phyloP scores from a whole-genome alignment of 495 filamentous ascomycete genomes.

The Penicillium fimorum region DNA sequence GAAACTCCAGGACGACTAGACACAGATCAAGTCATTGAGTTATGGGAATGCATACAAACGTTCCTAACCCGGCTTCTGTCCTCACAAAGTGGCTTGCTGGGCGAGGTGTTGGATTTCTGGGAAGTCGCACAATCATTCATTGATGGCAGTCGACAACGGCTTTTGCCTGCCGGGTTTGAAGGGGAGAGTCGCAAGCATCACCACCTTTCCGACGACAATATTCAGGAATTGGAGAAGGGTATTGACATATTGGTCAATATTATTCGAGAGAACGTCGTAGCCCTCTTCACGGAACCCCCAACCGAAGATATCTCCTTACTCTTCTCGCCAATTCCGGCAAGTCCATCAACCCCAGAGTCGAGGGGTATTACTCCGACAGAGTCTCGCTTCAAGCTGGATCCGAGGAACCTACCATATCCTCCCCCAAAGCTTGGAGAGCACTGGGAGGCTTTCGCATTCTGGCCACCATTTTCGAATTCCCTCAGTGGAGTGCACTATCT shows the following conservation, averaged over 20 bases:
- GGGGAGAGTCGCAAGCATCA: slow-evolving; percentile 82
- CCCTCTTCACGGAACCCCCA: slow-evolving; percentile 86
- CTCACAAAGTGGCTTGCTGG: slow-evolving; percentile 72
- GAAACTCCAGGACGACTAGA: slow-evolving; percentile 61
- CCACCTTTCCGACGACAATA: slow-evolving; percentile 68
- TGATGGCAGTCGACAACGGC: slow-evolving; percentile 76
- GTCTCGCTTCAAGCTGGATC: slow-evolving; percentile 74
- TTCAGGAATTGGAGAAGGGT: slow-evolving; percentile 71
- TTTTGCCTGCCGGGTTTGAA: slow-evolving; percentile 79
- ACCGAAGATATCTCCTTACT: slow-evolving; percentile 85
- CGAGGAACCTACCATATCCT: slow-evolving; percentile 71
- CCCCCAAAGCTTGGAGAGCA: slow-evolving; percentile 72
- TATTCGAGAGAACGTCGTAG: slow-evolving; percentile 71
- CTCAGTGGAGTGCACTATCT: slow-evolving; percentile 86
- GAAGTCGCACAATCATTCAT: slow-evolving; percentile 89
- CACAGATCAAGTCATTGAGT: slow-evolving; percentile 70
- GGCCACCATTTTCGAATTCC: slow-evolving; percentile 90
- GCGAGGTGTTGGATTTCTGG: slow-evolving; percentile 91
- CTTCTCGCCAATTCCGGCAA: slow-evolving; percentile 72
- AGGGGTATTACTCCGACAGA: slow-evolving; percentile 53
- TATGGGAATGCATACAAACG: slow-evolving; percentile 81
- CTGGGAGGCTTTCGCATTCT: slow-evolving; percentile 96
- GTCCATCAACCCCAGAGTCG: slow-evolving; percentile 64
- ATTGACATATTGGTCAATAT: slow-evolving; percentile 75
- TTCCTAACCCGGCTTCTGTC: slow-evolving; percentile 70